phyloP scores from a whole-genome alignment of 768 basidiomycete species.

The Kwoniella shandongensis region DNA sequence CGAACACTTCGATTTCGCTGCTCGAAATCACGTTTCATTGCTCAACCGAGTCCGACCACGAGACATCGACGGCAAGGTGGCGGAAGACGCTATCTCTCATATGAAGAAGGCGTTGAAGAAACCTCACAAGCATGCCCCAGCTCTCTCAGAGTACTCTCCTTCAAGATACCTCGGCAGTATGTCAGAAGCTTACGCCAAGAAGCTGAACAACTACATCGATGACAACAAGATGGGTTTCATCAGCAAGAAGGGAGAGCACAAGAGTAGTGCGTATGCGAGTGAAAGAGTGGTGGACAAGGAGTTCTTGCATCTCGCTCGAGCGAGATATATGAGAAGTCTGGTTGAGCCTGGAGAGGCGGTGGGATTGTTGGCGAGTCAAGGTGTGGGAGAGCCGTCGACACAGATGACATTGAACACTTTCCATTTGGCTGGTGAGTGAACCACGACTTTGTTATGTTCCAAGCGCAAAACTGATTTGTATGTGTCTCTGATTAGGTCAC shows the following conservation, averaged over 20 bases:
- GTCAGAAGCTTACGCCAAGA: constrained; percentile 84
- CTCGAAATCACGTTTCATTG: constrained; percentile 77
- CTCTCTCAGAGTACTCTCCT: constrained; percentile 73
- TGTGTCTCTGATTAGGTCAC: constrained; percentile 64
- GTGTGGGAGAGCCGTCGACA: constrained; percentile 97
- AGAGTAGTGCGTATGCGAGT: constrained; percentile 50
- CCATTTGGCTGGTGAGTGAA: constrained; percentile 86
- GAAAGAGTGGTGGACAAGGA: constrained; percentile 51
- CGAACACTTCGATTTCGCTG: constrained; percentile 88
- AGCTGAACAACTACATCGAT: constrained; percentile 74
- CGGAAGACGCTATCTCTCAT: constrained; percentile 66
- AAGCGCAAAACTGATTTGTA: constrained; percentile 11
- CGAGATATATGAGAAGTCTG: constrained; percentile 88
- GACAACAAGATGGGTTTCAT: constrained; percentile 66
- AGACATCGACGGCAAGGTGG: constrained; percentile 58
- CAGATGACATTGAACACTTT: constrained; percentile 99
- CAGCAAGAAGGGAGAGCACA: constrained; percentile 46
- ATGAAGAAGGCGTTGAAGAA: constrained; percentile 90
- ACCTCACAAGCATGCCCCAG: constrained; percentile 68
- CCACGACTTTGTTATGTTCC: no score
- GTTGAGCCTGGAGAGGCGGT: constrained; percentile 99
- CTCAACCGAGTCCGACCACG: constrained; percentile 68
- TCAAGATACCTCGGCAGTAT: constrained; percentile 80
- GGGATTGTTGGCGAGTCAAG: constrained; percentile 92
- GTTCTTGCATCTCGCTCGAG: constrained; percentile 81